phyloP scores from a whole-genome alignment of 331 rosid genomes.

The Pyracantha coccinea region DNA sequence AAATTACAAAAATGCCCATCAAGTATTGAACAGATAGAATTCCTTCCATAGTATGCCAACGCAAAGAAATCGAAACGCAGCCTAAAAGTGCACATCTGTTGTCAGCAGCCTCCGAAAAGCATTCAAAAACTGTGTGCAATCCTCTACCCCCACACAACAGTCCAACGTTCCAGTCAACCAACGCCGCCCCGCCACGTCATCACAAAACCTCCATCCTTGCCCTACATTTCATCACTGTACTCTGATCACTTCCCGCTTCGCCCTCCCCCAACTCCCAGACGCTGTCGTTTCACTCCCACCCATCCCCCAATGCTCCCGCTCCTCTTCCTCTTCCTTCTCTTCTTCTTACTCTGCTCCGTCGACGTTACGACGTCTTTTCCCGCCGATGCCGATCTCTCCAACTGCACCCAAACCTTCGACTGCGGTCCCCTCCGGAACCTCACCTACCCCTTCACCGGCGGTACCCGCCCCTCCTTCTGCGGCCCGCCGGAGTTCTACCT shows the following conservation, averaged over 20 bases:
- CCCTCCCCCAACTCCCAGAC: not conserved
- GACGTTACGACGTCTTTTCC: slow-evolving; percentile 23
- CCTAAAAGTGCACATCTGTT: no score
- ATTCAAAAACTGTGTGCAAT: not conserved
- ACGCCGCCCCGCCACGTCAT: not conserved
- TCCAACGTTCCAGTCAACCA: slow-evolving; percentile 3
- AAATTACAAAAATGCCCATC: not conserved
- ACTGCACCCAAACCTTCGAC: slow-evolving; percentile 39
- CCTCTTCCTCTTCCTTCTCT: not conserved
- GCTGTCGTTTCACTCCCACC: not conserved
- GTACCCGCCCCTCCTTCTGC: slow-evolving; percentile 33
- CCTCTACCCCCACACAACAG: not conserved
- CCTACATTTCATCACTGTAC: no score
- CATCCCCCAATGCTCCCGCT: slow-evolving; percentile 5
- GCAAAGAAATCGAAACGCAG: not conserved
- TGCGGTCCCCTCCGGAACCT: slow-evolving; percentile 39
- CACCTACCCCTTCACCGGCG: slow-evolving; percentile 54
- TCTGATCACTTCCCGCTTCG: not conserved
- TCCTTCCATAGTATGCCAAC: no score
- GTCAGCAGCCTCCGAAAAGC: not conserved
- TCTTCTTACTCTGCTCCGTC: slow-evolving; percentile 16
- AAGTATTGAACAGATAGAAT: not conserved
- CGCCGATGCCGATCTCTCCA: slow-evolving; percentile 11
- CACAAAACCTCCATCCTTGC: not conserved
- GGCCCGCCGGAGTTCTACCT: slow-evolving; percentile 42